phyloP scores from a whole-genome alignment of 2,329 filamentous ascomycete species.

The Aspergillus sp. region DNA sequence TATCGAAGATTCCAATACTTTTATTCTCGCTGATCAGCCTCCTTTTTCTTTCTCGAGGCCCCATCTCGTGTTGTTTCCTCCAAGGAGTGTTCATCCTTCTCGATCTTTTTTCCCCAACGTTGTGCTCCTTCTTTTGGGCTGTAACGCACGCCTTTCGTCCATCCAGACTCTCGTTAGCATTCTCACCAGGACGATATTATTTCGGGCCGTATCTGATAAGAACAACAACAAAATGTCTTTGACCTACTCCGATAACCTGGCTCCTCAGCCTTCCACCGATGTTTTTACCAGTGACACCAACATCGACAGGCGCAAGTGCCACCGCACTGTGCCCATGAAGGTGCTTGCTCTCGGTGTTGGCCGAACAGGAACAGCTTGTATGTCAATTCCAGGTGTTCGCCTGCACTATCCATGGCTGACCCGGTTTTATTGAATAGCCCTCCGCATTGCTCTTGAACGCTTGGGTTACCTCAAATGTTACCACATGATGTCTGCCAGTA shows the following conservation, averaged over 20 bases:
- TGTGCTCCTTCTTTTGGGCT: slow-evolving; percentile 10
- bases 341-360: slow-evolving; percentile 69
- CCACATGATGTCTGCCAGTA: slow-evolving; percentile 71
- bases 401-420: background rate
- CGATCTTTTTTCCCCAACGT: slow-evolving; percentile 2
- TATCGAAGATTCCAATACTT: slow-evolving; percentile 4
- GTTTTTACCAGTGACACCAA: slow-evolving; percentile 64
- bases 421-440: slow-evolving; percentile 44
- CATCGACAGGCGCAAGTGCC: slow-evolving; percentile 66
- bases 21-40: slow-evolving; percentile 23
- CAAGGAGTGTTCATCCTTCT: slow-evolving; percentile 11
- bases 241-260: slow-evolving; percentile 37
- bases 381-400: slow-evolving; percentile 26
- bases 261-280: slow-evolving; percentile 44
- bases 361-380: slow-evolving; percentile 70
- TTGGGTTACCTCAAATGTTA: slow-evolving; percentile 69
- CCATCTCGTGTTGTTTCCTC: slow-evolving; percentile 24
- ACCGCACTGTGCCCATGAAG: slow-evolving; percentile 69
- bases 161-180: slow-evolving; percentile 9
- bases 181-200: background rate
- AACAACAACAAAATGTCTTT: slow-evolving; percentile 31
- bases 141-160: slow-evolving; percentile 4
- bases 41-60: slow-evolving; percentile 16
- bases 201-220: background rate
- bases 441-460: slow-evolving; percentile 64